These are phyloP conservation scores for Sisymbrium irio DNA, from an alignment of 345 rosid genomes.

Conservation along the genomic window DNA sequence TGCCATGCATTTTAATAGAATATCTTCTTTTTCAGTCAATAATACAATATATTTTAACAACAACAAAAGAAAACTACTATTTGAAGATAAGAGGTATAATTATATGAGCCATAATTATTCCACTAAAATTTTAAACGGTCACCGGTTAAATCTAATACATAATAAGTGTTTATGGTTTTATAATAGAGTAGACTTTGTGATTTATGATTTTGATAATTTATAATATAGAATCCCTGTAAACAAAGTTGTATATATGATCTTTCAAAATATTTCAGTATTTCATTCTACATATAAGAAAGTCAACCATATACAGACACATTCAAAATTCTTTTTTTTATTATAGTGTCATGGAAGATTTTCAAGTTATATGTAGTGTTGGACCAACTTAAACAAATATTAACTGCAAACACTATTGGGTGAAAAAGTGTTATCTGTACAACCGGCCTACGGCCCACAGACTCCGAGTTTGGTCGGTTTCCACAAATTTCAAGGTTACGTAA, in stretches of 20 bases:
- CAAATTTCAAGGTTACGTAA: constrained; percentile 13
- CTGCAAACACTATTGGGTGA: neutral
- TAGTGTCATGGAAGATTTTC: neutral
- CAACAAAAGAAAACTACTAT: neutral
- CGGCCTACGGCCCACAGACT: constrained; percentile 29
- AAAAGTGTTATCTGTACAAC: neutral
- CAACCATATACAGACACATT: neutral
- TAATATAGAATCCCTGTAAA: neutral
- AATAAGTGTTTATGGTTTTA: neutral
- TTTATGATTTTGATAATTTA: neutral
- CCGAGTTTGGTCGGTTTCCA: constrained; percentile 33
- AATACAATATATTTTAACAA: neutral
- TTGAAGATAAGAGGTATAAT: neutral
- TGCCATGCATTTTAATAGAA: neutral
- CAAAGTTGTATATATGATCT: neutral
- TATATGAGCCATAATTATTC: neutral
- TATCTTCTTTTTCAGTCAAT: neutral
- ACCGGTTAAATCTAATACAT: too few species aligned
- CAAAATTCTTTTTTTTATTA: neutral
- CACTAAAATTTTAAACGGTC: too few species aligned
- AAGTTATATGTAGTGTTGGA: constrained; percentile 15
- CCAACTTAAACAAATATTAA: neutral
- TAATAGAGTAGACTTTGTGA: neutral
- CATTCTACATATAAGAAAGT: neutral
- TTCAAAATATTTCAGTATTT: neutral